Conservation (phyloP, 78 protist species). For the Planoprotostelium fungivorum region DNA sequence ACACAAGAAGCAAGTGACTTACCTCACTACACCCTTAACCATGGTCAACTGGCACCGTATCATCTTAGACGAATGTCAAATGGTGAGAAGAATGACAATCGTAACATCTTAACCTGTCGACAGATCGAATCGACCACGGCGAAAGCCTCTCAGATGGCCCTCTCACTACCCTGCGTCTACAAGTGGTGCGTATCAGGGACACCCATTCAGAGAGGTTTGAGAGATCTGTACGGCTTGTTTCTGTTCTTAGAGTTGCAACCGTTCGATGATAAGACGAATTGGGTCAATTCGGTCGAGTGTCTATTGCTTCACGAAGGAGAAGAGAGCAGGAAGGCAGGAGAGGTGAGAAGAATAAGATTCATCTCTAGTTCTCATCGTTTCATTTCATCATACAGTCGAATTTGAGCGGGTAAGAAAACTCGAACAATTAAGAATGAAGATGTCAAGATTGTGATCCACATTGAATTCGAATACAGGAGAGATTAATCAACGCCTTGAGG, state of each 20-base stretch:
- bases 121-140: not conserved
- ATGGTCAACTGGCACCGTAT: slow-evolving; percentile 40
- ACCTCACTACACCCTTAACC: slow-evolving; percentile 18
- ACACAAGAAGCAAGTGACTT: not conserved
- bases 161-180: not conserved
- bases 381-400: too few species aligned
- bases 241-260: slow-evolving; percentile 18
- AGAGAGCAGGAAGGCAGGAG: too few species aligned
- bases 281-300: not conserved
- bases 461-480: not conserved
- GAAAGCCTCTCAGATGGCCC: not conserved
- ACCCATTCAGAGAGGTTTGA: slow-evolving; percentile 47
- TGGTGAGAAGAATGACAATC: slow-evolving; percentile 9
- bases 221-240: slow-evolving; percentile 28
- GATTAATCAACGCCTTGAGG: not conserved
- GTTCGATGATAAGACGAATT: not conserved
- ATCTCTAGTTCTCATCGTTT: too few species aligned
- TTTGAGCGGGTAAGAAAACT: too few species aligned
- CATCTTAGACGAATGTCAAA: slow-evolving; percentile 51
- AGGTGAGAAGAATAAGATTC: too few species aligned
- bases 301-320: too few species aligned
- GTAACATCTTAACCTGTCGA: not conserved
- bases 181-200: slow-evolving; percentile 59
- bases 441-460: not conserved
- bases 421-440: too few species aligned